Base-by-base conservation (phyloP, 768 basidiomycete genomes). In the Lactarius akahatsu region DNA sequence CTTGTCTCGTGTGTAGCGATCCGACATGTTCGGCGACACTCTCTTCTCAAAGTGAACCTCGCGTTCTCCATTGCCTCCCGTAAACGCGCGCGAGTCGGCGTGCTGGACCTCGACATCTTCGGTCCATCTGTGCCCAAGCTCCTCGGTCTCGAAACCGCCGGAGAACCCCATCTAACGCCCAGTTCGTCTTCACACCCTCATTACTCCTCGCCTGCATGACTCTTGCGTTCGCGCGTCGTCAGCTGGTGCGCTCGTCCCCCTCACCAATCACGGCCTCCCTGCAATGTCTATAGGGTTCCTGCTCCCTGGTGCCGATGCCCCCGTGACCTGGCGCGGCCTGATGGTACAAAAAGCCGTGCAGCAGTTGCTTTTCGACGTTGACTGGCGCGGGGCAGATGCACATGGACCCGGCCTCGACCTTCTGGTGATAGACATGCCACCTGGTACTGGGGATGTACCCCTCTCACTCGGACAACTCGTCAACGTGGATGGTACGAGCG, bases 301-400 rank as follows among this genome's bases (percentile, higher is more conserved):
- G 15, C 83, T 98, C 16, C 89, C 91, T 1, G 78, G 79, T 62
- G 81, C 82, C 41, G 93, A 96, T 73, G 86, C 87, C 0, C 88
- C 95, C 0, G 83, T 98, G 38, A 92, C 96, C 36, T 99, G 96
- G 96, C 84, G 96, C 30, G 96, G 96, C 2, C 83, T 97, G 26
- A 98, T 98, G 96, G 96, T 98, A 1, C 95, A 96, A 78, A 98
- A 98, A 74, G 95, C 96, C 30, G 94, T 96, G 0, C 96, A 98
- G 74, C 96, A 98, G 74, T 81, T 98, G 0, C 82, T 98, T 1
- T 98, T 99, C 72, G 94, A 98, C 70, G 94, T 97, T 6, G 96
- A 98, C 75, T 98, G 96, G 96, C 75, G 83, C 41, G 76, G 75
- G 26, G 62, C 62, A 36, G 61, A 63, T 36, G 74, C 73, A 75